Evolutionary conservation across 305 asterid genomes (phyloP), one percentile per base, ranked within the genome.

Genomic region (Fraxinus nigra): DNA sequence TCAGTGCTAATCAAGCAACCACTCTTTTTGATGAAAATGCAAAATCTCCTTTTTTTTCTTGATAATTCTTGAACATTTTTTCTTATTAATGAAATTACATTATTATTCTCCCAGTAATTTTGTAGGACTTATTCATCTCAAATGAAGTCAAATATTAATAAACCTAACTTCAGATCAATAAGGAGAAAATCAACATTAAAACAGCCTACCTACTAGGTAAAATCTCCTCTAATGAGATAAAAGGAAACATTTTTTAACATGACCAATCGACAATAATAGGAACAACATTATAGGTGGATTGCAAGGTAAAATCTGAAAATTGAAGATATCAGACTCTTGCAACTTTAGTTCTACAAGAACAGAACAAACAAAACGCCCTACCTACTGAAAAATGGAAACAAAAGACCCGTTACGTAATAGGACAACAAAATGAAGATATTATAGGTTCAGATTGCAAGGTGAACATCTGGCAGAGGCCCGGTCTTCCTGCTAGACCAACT

Each of bases 141-240:
- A 20, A 7, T 56, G 22, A 56, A 56, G 67, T 20, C 14, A 72
- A 65, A 69, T 26, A 14, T 28, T 32, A 33, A 37, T 69, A 76
- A 79, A 48, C 16, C 22, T 40, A 56, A 77, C 18, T n/a, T 51
- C 20, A 30, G 78, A 77, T 33, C 75, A 59, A 35, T 26, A 86
- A 43, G 43, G 32, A 24, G 51, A 22, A 78, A 18, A 2, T 4
- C 13, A 22, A 37, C 33, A 38, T n/a, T 18, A 16, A 13, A 67
- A 46, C 9, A 73, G 37, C 2, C 61, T 32, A 37, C 82, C 26
- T 24, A 76, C 43, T 70, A 65, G 54, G 28, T n/a, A 61, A 61
- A 61, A 13, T 61, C 72, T 22, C 72, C 14, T 22, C 72, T 20
- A 7, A 61, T 28, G 32, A 8, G 14, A 6, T 20, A 61, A 61